phyloP scores from a whole-genome alignment of 495 filamentous ascomycete species.

The Thozetella sp. region DNA sequence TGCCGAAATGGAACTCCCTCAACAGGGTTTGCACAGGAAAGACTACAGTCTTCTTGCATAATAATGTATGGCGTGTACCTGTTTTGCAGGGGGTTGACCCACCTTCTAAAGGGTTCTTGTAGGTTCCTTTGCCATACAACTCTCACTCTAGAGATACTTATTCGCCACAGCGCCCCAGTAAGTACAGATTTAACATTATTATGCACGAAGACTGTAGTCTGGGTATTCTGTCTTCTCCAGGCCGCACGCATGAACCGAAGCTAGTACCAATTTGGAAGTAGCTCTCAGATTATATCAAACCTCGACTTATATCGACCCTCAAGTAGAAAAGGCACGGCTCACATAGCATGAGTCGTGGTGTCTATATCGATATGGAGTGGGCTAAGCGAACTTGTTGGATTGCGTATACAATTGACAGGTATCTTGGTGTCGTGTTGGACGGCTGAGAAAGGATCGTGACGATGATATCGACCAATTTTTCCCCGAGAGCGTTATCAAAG shows the following conservation, averaged over 20 bases:
- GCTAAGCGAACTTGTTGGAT: slow-evolving; percentile 61
- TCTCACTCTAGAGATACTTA: too few species aligned
- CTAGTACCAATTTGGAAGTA: slow-evolving; percentile 23
- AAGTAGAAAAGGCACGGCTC: slow-evolving; percentile 15
- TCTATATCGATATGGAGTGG: slow-evolving; percentile 26
- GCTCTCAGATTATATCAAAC: slow-evolving; percentile 17
- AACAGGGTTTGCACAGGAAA: slow-evolving; percentile 20
- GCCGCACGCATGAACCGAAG: slow-evolving; percentile 21
- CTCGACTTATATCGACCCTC: slow-evolving; percentile 31
- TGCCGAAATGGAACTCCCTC: slow-evolving; percentile 12
- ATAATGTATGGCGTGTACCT: too few species aligned
- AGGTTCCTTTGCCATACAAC: too few species aligned
- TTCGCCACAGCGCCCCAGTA: too few species aligned
- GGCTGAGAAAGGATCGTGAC: slow-evolving; percentile 53
- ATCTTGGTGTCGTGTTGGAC: slow-evolving; percentile 56
- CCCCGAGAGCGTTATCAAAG: slow-evolving; percentile 54
- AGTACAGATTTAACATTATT: too few species aligned
- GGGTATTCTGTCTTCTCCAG: slow-evolving; percentile 21
- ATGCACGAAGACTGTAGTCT: too few species aligned
- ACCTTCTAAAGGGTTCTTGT: too few species aligned
- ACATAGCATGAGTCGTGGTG: slow-evolving; percentile 8
- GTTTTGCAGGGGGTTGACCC: too few species aligned
- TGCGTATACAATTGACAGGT: slow-evolving; percentile 58
- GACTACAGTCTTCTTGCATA: too few species aligned
- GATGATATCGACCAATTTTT: slow-evolving; percentile 56